Percentiles rank a stretch among this genome's conserved stretches.
Conservation (phyloP, 1,139 yeast genomes). For the Yamadazyma blattariae region DNA sequence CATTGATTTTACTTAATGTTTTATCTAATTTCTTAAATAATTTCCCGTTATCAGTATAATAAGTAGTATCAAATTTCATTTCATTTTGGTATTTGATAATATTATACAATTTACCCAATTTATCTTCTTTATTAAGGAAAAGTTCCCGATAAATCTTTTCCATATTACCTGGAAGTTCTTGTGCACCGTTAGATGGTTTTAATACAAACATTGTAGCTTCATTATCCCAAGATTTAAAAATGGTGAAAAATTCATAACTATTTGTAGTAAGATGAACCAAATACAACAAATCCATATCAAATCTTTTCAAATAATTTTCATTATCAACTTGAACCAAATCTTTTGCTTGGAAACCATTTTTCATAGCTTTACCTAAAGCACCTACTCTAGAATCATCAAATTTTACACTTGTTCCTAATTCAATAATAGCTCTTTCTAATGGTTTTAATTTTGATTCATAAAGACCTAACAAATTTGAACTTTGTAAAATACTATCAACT, state of each 20-base stretch:
- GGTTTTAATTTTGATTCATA: constrained; percentile 74
- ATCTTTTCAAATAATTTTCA: constrained; percentile 50
- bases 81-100: constrained; percentile 52
- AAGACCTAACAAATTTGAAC: constrained; percentile 62
- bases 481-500: constrained; percentile 64
- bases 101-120: constrained; percentile 37
- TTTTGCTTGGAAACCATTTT: constrained; percentile 72
- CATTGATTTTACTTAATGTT: constrained; percentile 54
- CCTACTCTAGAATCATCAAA: constrained; percentile 74
- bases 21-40: constrained; percentile 55
- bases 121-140: constrained; percentile 45
- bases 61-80: constrained; percentile 49
- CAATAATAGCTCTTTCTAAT: constrained; percentile 72
- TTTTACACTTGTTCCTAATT: constrained; percentile 69
- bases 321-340: constrained; percentile 50
- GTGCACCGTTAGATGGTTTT: constrained; percentile 70
- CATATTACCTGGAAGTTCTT: constrained; percentile 56
- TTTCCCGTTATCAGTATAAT: constrained; percentile 48
- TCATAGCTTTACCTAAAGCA: constrained; percentile 82
- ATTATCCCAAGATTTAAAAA: constrained; percentile 67
- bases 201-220: constrained; percentile 55
- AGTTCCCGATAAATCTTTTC: constrained; percentile 55
- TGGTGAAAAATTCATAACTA: constrained; percentile 70
- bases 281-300: constrained; percentile 61
- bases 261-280: constrained; percentile 72